Conservation (phyloP, 2,329 filamentous ascomycete genomes). For the Colletotrichum gigasporum region DNA sequence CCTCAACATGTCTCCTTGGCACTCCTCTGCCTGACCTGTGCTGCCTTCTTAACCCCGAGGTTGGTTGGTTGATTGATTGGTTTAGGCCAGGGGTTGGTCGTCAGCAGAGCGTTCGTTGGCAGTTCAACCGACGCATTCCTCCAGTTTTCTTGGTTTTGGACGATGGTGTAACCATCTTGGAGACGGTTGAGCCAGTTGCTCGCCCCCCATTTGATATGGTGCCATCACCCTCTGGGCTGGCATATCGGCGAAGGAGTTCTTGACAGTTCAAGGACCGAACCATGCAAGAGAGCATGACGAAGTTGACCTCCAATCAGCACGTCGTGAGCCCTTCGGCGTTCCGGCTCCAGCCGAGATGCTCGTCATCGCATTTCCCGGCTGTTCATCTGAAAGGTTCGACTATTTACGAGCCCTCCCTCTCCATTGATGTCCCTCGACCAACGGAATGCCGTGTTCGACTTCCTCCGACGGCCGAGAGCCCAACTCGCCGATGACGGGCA, state of each 20-base stretch:
- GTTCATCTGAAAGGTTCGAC: background rate
- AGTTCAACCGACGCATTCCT: conserved; percentile 3
- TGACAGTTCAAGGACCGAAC: background rate
- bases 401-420: background rate
- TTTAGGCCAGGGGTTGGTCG: background rate
- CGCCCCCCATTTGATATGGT: background rate
- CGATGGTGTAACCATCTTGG: background rate
- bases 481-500: background rate
- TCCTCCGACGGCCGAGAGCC: background rate
- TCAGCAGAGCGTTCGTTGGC: conserved; percentile 9
- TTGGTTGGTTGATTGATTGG: background rate
- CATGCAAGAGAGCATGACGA: too few species aligned
- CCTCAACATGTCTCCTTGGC: too few species aligned
- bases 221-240: background rate
- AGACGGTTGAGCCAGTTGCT: background rate
- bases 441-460: background rate
- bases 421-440: too few species aligned
- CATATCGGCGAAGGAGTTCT: background rate
- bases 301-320: background rate
- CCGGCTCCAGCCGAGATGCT: too few species aligned
- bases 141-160: background rate
- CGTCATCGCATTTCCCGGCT: background rate
- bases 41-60: background rate
- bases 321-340: background rate
- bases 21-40: background rate